phyloP scores from a whole-genome alignment of 2,329 filamentous ascomycete species.

The Sphaerulina vaccinii region DNA sequence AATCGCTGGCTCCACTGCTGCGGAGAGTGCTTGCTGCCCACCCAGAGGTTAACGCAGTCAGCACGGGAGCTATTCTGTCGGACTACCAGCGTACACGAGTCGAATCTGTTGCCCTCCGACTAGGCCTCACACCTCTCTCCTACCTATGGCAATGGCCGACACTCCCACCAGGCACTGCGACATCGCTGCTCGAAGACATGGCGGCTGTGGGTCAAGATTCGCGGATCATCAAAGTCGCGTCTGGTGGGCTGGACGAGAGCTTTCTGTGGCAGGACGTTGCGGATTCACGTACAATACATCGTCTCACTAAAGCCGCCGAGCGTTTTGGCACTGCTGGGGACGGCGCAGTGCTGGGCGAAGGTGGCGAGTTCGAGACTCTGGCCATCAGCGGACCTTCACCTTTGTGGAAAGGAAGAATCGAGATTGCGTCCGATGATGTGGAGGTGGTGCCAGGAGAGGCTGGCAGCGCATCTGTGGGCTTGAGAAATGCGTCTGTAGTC shows the following conservation, averaged over 20 bases:
- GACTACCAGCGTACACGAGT: slow-evolving; percentile 96
- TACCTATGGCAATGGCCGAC: slow-evolving; percentile 90
- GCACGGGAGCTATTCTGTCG: slow-evolving; percentile 86
- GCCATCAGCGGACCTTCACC: slow-evolving; percentile 73
- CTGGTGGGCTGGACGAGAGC: slow-evolving; percentile 76
- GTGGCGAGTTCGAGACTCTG: slow-evolving; percentile 93
- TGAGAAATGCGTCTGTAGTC: slow-evolving; percentile 56
- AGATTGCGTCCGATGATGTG: slow-evolving; percentile 56
- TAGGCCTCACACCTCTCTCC: slow-evolving; percentile 79
- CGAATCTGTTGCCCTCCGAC: slow-evolving; percentile 80
- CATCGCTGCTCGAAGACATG: slow-evolving; percentile 76
- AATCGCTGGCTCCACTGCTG: slow-evolving; percentile 79
- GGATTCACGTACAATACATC: slow-evolving; percentile 47
- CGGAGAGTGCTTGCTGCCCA: slow-evolving; percentile 63
- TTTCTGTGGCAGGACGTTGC: slow-evolving; percentile 82
- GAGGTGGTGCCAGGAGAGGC: slow-evolving; percentile 66
- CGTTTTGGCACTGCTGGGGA: slow-evolving; percentile 65
- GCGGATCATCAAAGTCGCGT: slow-evolving; percentile 93
- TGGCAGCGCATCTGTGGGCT: slow-evolving; percentile 70
- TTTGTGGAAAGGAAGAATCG: slow-evolving; percentile 71
- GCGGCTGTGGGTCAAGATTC: slow-evolving; percentile 72
- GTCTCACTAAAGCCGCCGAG: slow-evolving; percentile 56
- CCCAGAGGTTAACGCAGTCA: slow-evolving; percentile 81
- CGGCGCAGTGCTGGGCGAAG: slow-evolving; percentile 82
- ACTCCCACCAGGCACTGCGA: slow-evolving; percentile 56